Base-by-base conservation (phyloP, 73 alveolate genomes). In the Symbiodinium natans region DNA sequence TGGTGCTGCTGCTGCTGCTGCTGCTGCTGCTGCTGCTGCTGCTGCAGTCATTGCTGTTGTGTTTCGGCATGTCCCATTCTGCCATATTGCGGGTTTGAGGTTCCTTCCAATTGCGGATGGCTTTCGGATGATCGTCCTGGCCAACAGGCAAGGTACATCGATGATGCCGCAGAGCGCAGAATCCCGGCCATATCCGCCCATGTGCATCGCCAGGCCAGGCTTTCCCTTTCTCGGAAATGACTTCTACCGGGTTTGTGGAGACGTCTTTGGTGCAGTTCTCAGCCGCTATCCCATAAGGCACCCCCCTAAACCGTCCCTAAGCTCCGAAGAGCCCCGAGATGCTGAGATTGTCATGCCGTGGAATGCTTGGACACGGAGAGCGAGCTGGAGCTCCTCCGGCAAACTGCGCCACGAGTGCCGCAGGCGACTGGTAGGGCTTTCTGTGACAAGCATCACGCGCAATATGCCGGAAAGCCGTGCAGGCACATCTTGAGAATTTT, bases 201-300 rank as follows among this genome's bases (percentile, higher is more conserved):
- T 46, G 21, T 46, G 59, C 59, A 46, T 52, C 38, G 75, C 13
- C 63, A 86, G 95, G 86, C 95, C 95, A 17, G 95, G 95, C 34
- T 80, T n/a, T 29, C 95, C 95, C 0, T 89, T 89, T n/a, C 86
- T 89, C 36, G 95, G 95, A 11, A 86, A 89, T n/a, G 95, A 89
- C 46, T 89, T 89, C 74, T 89, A 63, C 46, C 86, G 95, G 27
- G 95, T 63, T 27, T 89, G 95, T 36, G 95, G 95, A 6, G 95
- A 89, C 46, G 95, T 89, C 31, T 68, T 89, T 68, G 95, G 86
- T 38, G 23, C 23, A 10, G 13, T n/a, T n/a, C 94, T 40, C 39
- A 86, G 80, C 82, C 8, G 3, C 39, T 15, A 19, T 82, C 23
- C 68, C 1, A 71, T 0, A 25, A 10, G 17, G n/a, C n/a, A n/a